Evolutionary conservation across 2,329 filamentous ascomycete genomes (phyloP), one percentile per base, ranked within the genome.

Genomic region (Coniochaeta pulveracea): DNA sequence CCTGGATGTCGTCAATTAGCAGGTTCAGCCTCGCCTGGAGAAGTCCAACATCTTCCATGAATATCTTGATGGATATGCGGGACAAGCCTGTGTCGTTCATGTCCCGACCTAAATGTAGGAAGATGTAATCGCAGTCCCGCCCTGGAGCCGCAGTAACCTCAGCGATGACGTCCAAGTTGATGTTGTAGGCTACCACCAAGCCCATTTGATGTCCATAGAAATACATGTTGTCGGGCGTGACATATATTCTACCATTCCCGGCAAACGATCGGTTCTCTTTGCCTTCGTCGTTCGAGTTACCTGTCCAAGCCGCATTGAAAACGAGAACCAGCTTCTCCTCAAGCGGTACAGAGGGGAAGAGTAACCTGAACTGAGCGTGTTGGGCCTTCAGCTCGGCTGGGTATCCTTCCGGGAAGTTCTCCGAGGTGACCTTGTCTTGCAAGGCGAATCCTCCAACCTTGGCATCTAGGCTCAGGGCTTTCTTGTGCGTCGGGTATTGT

Each of bases 141-240:
- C 91, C 91, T 10, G 85, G 80, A 2, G 85, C 85, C 23, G 84
- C 84, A 16, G 85, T 95, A 26, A 96, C 85, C 55, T 96, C 91
- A 7, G 76, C 76, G 36, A 98, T 85, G 30, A 72, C 76, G 35
- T 78, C 71, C 37, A 98, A 65, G 35, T 70, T 76, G 33, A 93
- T 74, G 11, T 74, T 74, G 33, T 86, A 89, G 1, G 89, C 83
- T 22, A 94, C 68, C 1, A 96, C 81, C 5, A 98, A 69, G 5
- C 91, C 91, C 52, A 95, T 77, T 50, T 95, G 84, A 49, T 96
- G 83, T 46, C 88, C 93, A 57, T 95, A 98, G 51, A 98, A 96
- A 55, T 93, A 96, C 52, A 98, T 77, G 42, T 88, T 82, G 40
- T 80, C 77, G 0, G 80, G 69, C 1, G 89, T 96, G 38, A 94